Evolutionary conservation across 441 rosid species (phyloP), one percentile per base, ranked within the genome.

Genomic region (Biscutella laevigata): DNA sequence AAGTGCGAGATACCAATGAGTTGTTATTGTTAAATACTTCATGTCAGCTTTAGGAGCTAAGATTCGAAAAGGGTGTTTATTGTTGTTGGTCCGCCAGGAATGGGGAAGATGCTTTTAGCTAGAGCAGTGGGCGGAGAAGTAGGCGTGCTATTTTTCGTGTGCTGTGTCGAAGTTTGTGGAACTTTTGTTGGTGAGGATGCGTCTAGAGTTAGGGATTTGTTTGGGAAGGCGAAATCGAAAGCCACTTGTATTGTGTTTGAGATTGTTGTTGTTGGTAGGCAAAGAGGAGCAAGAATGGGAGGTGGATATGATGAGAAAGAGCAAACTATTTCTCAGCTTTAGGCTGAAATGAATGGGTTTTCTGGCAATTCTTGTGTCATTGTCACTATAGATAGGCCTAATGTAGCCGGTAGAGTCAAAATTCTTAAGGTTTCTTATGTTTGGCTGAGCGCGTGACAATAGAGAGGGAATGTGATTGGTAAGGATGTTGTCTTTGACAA

Each of bases 51-150:
- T 89, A 43, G 97, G 97, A 20, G 97, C 95, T 33, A 89, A 89
- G 59, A 86, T 89, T 6, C 97, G 95, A 0, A 89, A 89, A 81
- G 95, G 95, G 2, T 90, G 98, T 72, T 70, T 90, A 15, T 58
- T 90, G 29, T n/a, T n/a, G 95, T 86, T 4, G 95, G 98, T 5
- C 95, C 95, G 1, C 98, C 98, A 0, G 98, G 96, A 6, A 84
- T 92, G 0, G 98, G 95, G 14, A 83, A 90, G 65, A 90, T 95
- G 0, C 78, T 86, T 12, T 56, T 86, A 61, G 95, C 95, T 1
- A 76, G 95, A 67, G 96, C 95, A 0, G 95, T 86, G 0, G 80
- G 94, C 3, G 92, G 97, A 60, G 95, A 79, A 62, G 95, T 88
- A 0, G 95, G 95, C 4, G 73, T 68, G 24, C 95, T 85, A 85